Percentiles rank a stretch among this genome's conserved stretches.
These are phyloP conservation scores for Paradendryphiella salina DNA, from an alignment of 2,329 filamentous ascomycete genomes.

Conservation along the genomic window DNA sequence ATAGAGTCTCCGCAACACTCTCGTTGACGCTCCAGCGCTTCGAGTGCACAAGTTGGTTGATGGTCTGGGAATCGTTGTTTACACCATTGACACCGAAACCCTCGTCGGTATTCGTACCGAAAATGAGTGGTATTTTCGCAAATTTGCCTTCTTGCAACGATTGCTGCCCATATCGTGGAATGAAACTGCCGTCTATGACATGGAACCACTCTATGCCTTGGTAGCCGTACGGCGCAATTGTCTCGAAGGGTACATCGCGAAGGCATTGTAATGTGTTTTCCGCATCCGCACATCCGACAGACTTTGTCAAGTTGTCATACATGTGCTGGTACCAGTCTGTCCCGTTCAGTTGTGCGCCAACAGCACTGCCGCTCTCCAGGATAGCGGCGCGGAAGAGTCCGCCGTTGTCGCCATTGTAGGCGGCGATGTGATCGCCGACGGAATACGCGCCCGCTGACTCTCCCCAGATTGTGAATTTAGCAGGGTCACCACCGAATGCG, in stretches of 20 bases:
- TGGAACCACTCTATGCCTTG: conserved; percentile 40
- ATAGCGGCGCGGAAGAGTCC: conserved; percentile 52
- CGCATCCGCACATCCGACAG: conserved; percentile 30
- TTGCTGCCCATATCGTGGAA: conserved; percentile 41
- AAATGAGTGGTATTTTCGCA: conserved; percentile 64
- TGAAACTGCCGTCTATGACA: conserved; percentile 34
- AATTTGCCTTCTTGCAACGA: conserved; percentile 55
- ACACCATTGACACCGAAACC: conserved; percentile 60
- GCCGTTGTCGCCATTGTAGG: conserved; percentile 44
- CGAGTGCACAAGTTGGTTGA: conserved; percentile 35
- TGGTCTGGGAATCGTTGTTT: conserved; percentile 47
- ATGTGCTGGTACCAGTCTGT: conserved; percentile 41
- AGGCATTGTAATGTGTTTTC: conserved; percentile 34
- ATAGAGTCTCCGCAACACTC: conserved; percentile 23
- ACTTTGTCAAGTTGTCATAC: conserved; percentile 35
- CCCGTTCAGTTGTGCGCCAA: conserved; percentile 37
- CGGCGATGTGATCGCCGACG: conserved; percentile 50
- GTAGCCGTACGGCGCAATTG: conserved; percentile 33
- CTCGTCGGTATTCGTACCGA: conserved; percentile 68
- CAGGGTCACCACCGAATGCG: conserved; percentile 56
- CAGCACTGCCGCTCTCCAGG: conserved; percentile 42
- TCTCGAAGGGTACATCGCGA: conserved; percentile 32
- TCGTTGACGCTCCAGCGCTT: conserved; percentile 38
- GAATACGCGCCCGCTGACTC: conserved; percentile 64
- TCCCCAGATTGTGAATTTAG: conserved; percentile 63